phyloP scores from a whole-genome alignment of 1,284 basidiomycete genomes.

The Rhodotorula sp. region DNA sequence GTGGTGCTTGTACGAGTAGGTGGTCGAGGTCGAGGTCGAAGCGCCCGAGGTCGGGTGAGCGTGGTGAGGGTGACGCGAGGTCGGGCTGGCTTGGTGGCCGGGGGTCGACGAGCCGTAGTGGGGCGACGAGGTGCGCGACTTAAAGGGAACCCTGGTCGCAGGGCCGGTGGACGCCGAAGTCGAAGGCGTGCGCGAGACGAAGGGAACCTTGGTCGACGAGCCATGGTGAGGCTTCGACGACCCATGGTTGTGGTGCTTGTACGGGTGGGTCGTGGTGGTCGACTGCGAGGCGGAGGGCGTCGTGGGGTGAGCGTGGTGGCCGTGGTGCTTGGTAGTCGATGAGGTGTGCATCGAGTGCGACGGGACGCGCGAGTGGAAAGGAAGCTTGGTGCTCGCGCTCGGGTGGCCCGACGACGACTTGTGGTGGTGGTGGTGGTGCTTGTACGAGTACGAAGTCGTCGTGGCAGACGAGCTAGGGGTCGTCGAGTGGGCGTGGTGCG shows the following conservation, averaged over 20 bases:
- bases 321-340: constrained; percentile 1
- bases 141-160: constrained; percentile 3
- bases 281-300: neutral
- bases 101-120: constrained; percentile 1
- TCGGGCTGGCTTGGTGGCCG: neutral
- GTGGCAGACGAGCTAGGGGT: constrained; percentile 9
- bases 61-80: neutral
- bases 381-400: neutral
- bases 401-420: neutral
- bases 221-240: constrained; percentile 2
- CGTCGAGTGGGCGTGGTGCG: constrained; percentile 27
- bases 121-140: neutral
- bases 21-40: constrained; percentile 1
- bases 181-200: neutral
- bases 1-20: constrained; percentile 1
- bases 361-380: neutral
- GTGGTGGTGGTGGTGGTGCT: constrained; percentile 20
- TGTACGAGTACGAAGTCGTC: constrained; percentile 26
- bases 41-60: too few relatives aligned
- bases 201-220: neutral
- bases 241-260: neutral
- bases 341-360: constrained; percentile 7
- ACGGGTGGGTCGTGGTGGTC: neutral
- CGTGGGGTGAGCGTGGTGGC: neutral
- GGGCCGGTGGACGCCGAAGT: neutral